Conservation (phyloP, 148 eudicot genomes). For the Amaranthus palmeri region DNA sequence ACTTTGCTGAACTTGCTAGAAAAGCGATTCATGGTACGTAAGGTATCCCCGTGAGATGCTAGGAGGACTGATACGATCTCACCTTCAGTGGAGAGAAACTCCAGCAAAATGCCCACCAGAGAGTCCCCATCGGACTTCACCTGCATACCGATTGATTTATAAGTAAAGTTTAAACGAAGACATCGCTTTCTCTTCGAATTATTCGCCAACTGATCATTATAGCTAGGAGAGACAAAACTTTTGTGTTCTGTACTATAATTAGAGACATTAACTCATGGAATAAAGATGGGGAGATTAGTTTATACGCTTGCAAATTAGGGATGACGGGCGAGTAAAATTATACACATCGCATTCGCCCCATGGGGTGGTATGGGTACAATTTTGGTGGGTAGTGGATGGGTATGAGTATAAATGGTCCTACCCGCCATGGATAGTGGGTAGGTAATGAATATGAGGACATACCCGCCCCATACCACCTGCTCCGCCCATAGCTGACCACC, state of each 20-base stretch:
- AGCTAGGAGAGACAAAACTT: neutral
- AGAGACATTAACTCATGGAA: neutral
- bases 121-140: constrained; percentile 65
- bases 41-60: constrained; percentile 53
- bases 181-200: neutral
- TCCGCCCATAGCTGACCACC: too few species aligned
- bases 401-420: too few species aligned
- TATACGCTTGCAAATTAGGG: neutral
- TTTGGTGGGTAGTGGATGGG: too few species aligned
- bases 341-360: too few species aligned
- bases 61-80: constrained; percentile 52
- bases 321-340: neutral
- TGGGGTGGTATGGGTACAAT: too few species aligned
- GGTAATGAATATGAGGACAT: too few species aligned
- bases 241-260: neutral
- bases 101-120: constrained; percentile 62
- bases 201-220: neutral
- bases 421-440: too few species aligned
- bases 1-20: constrained; percentile 50
- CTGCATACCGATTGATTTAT: constrained; percentile 35
- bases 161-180: neutral
- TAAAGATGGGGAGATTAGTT: neutral
- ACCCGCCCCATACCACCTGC: too few species aligned
- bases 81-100: constrained; percentile 33
- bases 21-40: constrained; percentile 48